These are phyloP conservation scores for Ganoderma lucidum DNA, from an alignment of 1,284 basidiomycete species.

Conservation along the genomic window DNA sequence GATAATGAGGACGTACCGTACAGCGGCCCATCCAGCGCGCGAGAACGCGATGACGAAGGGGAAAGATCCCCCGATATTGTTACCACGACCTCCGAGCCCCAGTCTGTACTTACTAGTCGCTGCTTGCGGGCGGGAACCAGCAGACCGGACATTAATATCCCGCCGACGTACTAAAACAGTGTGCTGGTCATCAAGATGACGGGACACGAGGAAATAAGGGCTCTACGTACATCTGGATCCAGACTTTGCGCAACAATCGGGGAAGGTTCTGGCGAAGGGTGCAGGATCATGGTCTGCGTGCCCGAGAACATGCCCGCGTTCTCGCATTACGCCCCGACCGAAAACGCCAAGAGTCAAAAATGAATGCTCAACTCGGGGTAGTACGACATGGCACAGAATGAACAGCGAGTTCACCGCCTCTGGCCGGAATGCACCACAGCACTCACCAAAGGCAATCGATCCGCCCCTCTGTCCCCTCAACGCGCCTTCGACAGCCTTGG, in stretches of 20 bases:
- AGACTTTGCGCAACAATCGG: constrained; percentile 56
- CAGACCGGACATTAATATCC: constrained; percentile 56
- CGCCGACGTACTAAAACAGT: constrained; percentile 41
- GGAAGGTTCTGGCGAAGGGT: constrained; percentile 44
- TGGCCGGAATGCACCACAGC: no score
- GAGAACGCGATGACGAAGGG: constrained; percentile 60
- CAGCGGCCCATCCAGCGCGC: constrained; percentile 51
- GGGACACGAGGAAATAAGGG: not conserved
- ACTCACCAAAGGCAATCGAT: no score
- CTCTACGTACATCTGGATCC: constrained; percentile 60
- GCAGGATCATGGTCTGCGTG: no score
- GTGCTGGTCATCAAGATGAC: no score
- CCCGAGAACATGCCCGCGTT: no score
- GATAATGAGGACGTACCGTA: constrained; percentile 31
- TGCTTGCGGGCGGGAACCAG: constrained; percentile 56
- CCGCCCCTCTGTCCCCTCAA: no score
- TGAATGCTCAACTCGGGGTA: no score
- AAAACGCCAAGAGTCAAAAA: no score
- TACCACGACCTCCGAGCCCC: constrained; percentile 34
- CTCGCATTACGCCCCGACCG: no score
- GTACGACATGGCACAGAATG: no score
- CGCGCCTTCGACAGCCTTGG: no score
- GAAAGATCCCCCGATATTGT: constrained; percentile 47
- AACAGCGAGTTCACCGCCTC: no score
- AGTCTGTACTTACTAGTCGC: constrained; percentile 50